phyloP scores from a whole-genome alignment of 2,329 filamentous ascomycete genomes.

The Delphinella strobiligena region DNA sequence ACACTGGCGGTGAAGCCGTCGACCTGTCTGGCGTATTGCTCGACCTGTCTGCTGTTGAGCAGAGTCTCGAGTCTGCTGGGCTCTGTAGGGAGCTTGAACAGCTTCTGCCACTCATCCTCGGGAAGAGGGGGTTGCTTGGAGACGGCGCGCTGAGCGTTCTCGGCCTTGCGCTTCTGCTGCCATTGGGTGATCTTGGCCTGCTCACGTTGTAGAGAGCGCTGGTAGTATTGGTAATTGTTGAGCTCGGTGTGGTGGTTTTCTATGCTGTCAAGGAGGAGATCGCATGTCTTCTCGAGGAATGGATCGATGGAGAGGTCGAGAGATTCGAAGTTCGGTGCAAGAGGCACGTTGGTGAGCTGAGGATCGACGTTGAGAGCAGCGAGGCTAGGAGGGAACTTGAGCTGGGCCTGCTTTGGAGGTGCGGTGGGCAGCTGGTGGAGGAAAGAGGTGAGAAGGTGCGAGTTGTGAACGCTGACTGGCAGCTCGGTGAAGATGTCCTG shows the following conservation, averaged over 20 bases:
- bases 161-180: constrained; percentile 92
- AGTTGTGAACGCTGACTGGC: constrained; percentile 86
- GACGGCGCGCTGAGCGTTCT: constrained; percentile 73
- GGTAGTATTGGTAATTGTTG: constrained; percentile 98
- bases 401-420: constrained; percentile 45
- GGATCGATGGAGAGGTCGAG: constrained; percentile 92
- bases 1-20: constrained; percentile 90
- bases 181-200: constrained; percentile 93
- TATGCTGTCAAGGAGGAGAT: constrained; percentile 89
- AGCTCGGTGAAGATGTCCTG: constrained; percentile 88
- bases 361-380: constrained; percentile 60
- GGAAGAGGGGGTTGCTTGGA: constrained; percentile 83
- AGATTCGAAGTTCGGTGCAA: constrained; percentile 79
- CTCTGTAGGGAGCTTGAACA: constrained; percentile 96
- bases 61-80: constrained; percentile 87
- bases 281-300: constrained; percentile 96
- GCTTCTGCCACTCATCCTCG: constrained; percentile 94
- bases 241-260: constrained; percentile 97
- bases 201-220: constrained; percentile 83
- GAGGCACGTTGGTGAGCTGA: constrained; percentile 46
- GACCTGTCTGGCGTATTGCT: constrained; percentile 95
- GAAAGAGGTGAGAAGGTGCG: constrained; percentile 88
- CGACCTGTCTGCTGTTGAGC: constrained; percentile 89
- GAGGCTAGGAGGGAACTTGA: constrained; percentile 67
- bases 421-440: constrained; percentile 77